Percentiles rank a stretch among this genome's conserved stretches.
Conservation (phyloP, 108 stramenopile genomes). For the Ochromonas danica region DNA sequence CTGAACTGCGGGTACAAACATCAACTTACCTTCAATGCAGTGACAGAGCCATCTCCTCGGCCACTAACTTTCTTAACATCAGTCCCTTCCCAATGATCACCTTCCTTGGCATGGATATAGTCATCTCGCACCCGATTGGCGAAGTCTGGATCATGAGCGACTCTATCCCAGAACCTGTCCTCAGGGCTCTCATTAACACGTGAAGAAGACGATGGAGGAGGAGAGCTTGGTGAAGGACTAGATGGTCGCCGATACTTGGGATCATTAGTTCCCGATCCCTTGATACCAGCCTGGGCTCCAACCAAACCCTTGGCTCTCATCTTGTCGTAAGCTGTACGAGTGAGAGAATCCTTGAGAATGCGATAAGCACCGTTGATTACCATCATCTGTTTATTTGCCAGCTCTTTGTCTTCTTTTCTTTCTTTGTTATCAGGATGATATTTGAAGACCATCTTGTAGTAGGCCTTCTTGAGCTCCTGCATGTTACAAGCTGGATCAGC, state of each 20-base stretch:
- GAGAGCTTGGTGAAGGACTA: neutral
- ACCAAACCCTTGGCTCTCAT: neutral
- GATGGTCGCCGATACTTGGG: neutral
- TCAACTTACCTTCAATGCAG: neutral
- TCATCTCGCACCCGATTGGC: neutral
- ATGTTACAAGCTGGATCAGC: neutral
- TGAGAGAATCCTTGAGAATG: neutral
- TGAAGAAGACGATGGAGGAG: neutral
- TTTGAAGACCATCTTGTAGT: conserved; percentile 20
- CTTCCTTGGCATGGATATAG: neutral
- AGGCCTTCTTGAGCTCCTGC: neutral
- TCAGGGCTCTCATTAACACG: neutral
- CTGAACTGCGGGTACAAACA: neutral
- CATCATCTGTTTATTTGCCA: conserved; percentile 23
- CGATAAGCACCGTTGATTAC: conserved; percentile 9
- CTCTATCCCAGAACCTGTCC: neutral
- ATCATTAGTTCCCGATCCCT: neutral
- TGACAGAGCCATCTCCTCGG: neutral
- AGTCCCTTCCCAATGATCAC: neutral
- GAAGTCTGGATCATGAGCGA: neutral
- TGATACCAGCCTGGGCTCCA: neutral
- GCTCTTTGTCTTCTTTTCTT: neutral
- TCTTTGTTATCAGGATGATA: conserved; percentile 23
- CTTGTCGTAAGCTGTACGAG: neutral
- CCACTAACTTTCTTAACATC: neutral